phyloP scores from a whole-genome alignment of 208 protist genomes.

The Trypanosoma cruzi region DNA sequence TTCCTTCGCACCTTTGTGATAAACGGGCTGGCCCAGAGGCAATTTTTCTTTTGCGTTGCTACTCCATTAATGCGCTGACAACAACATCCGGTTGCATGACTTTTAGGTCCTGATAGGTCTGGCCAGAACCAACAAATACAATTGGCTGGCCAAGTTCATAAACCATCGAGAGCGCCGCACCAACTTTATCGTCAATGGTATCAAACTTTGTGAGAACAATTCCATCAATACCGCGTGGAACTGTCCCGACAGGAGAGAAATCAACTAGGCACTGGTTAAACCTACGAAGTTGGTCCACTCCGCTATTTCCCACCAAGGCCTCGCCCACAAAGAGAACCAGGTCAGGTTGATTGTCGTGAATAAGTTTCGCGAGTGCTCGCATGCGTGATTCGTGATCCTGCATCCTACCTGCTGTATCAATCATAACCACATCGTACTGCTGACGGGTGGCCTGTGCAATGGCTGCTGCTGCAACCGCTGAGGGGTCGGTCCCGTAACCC shows the following conservation, averaged over 20 bases:
- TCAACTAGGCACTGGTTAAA: constrained; percentile 98
- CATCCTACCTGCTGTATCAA: constrained; percentile 99
- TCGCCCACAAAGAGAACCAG: constrained; percentile 99
- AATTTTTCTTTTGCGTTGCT: constrained; percentile 21
- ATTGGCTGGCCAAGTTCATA: constrained; percentile 99
- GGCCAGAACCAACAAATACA: constrained; percentile 99
- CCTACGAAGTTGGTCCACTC: constrained; percentile 98
- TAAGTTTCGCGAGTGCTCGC: constrained; percentile 97
- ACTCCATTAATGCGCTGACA: constrained; percentile 94
- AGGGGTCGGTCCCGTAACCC: constrained; percentile 97
- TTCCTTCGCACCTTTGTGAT: background rate
- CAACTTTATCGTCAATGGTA: constrained; percentile 99
- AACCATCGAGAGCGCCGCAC: constrained; percentile 99
- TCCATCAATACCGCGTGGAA: constrained; percentile 97
- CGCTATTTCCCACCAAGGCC: constrained; percentile 99
- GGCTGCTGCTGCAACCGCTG: constrained; percentile 93
- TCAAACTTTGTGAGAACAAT: constrained; percentile 99
- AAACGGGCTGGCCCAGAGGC: too few relatives aligned
- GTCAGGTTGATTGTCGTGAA: constrained; percentile 97
- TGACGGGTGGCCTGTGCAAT: constrained; percentile 89
- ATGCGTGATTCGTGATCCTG: constrained; percentile 99
- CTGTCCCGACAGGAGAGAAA: constrained; percentile 73
- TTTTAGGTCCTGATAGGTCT: constrained; percentile 98
- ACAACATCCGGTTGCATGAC: constrained; percentile 95
- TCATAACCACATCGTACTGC: constrained; percentile 96